phyloP scores from a whole-genome alignment of 2,329 filamentous ascomycete species.

The Ambrosiella xylebori region DNA sequence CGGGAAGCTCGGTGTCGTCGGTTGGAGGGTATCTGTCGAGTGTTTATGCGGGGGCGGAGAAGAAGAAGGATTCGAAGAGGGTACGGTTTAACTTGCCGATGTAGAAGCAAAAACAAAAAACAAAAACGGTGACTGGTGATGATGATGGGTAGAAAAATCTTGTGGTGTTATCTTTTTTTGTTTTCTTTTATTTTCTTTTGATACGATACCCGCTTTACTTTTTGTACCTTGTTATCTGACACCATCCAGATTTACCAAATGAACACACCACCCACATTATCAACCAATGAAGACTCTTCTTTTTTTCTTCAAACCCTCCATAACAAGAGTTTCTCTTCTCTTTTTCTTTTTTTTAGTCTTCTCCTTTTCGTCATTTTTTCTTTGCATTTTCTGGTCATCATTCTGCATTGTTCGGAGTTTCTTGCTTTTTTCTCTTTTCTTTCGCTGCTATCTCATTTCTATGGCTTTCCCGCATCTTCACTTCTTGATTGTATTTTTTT shows the following conservation, averaged over 20 bases:
- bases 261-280: no score
- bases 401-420: neutral
- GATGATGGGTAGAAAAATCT: neutral
- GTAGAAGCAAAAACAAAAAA: neutral
- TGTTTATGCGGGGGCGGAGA: slow-evolving; percentile 7
- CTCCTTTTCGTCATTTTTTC: neutral
- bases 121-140: neutral
- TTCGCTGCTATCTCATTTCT: neutral
- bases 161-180: neutral
- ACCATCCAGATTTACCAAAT: neutral
- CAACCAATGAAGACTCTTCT: no score
- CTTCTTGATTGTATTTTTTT: neutral
- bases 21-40: slow-evolving; percentile 4
- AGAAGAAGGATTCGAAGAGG: slow-evolving; percentile 10
- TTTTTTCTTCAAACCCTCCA: neutral
- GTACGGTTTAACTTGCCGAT: slow-evolving; percentile 9
- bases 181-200: neutral
- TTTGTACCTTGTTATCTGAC: no score
- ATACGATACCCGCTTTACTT: no score
- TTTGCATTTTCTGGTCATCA: neutral
- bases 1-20: neutral
- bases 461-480: neutral
- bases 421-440: neutral
- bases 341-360: neutral
- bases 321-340: neutral